phyloP scores from a whole-genome alignment of 306 rosid species.

The Mimosa bimucronata region DNA sequence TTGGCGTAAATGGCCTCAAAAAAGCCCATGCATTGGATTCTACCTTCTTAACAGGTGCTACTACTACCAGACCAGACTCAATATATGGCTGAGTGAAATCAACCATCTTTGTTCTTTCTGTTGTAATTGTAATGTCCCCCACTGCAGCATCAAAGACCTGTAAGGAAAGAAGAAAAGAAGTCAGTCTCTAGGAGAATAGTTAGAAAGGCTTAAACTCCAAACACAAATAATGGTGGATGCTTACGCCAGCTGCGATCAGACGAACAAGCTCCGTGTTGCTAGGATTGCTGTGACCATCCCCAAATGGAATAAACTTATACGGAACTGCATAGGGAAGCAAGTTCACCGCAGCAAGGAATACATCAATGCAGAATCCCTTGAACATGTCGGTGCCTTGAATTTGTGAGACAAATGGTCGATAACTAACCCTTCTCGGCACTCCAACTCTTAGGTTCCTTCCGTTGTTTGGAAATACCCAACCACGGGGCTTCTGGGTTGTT shows the following conservation, averaged over 20 bases:
- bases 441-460: constrained; percentile 79
- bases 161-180: constrained; percentile 36
- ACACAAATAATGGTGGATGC: constrained; percentile 38
- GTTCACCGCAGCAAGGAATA: constrained; percentile 80
- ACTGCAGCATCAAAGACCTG: constrained; percentile 86
- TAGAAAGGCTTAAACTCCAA: constrained; percentile 28
- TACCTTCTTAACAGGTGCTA: constrained; percentile 67
- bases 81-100: constrained; percentile 95
- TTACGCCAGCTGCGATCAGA: constrained; percentile 73
- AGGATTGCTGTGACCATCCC: constrained; percentile 79
- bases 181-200: constrained; percentile 26
- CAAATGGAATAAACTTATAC: constrained; percentile 62
- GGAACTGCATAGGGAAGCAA: constrained; percentile 91
- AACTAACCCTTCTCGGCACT: constrained; percentile 77
- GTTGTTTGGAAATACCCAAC: constrained; percentile 93
- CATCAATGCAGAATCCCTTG: constrained; percentile 91
- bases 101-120: constrained; percentile 84
- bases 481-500: constrained; percentile 72
- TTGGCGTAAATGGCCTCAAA: constrained; percentile 72
- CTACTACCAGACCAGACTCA: constrained; percentile 92
- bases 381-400: constrained; percentile 63
- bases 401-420: constrained; percentile 64
- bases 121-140: constrained; percentile 90
- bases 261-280: constrained; percentile 71
- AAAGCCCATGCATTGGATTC: constrained; percentile 91